Conservation (phyloP, 345 rosid genomes). For the Diplotaxis tenuifolia region DNA sequence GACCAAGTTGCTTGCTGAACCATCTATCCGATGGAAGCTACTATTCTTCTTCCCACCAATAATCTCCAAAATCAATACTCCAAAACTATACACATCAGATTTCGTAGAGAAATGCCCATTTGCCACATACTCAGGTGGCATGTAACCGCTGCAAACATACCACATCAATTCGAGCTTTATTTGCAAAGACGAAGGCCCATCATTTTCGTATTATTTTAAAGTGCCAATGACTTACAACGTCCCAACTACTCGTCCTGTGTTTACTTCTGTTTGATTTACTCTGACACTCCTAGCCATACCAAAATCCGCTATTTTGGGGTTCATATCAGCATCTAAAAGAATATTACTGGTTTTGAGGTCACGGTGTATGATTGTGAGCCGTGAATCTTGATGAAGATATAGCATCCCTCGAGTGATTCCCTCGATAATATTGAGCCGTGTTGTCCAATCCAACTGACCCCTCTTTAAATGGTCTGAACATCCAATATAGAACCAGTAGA, state of each 20-base stretch:
- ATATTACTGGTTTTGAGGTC: constrained; percentile 11
- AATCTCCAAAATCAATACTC: constrained; percentile 28
- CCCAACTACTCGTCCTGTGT: constrained; percentile 16
- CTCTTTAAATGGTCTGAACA: constrained; percentile 27
- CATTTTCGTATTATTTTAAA: no score
- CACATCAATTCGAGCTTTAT: not conserved
- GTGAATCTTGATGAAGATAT: constrained; percentile 23
- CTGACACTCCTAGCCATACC: constrained; percentile 10
- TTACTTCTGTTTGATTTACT: not conserved
- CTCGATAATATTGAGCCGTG: not conserved
- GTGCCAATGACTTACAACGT: constrained; percentile 9
- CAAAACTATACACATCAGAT: constrained; percentile 30
- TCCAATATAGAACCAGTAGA: no score
- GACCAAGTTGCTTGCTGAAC: not conserved
- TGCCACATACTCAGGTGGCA: constrained; percentile 21
- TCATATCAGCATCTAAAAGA: constrained; percentile 17
- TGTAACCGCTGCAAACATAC: constrained; percentile 23
- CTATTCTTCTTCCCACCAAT: not conserved
- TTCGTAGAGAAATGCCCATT: constrained; percentile 19
- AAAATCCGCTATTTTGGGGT: constrained; percentile 15
- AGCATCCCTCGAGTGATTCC: constrained; percentile 20
- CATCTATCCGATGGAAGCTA: not conserved
- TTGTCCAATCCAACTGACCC: not conserved
- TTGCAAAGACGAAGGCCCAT: no score
- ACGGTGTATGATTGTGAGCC: constrained; percentile 13